Evolutionary conservation across 768 basidiomycete species (phyloP), one percentile per base, ranked within the genome.

Genomic region (Clitopilus hobsonii): DNA sequence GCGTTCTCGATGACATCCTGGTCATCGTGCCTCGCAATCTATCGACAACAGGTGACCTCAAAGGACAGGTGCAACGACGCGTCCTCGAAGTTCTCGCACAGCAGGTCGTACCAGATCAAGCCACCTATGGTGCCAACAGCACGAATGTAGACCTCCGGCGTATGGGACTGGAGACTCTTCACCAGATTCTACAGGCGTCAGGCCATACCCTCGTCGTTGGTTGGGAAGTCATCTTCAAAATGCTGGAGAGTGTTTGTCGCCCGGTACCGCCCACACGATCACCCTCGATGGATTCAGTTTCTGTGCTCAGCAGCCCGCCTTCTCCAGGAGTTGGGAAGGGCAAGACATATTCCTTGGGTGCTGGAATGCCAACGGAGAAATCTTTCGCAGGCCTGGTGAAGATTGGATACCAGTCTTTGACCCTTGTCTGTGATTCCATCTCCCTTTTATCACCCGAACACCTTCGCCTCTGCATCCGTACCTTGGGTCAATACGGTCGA

Each of bases 211-310:
- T 99, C 1, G 82, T 94, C 6, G 83, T 89, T 13, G 96, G 97
- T 0, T 99, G 96, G 96, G 87, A 89, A 60, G 88, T 79, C 0
- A 93, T 98, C 60, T 98, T 98, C 67, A 83, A 87, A 59, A 94
- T 98, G 82, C 76, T 99, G 5, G 84, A 85, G 38, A 93, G 91
- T 56, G 91, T 97, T 8, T 98, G 94, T 68, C 81, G 80, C 49
- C 78, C 87, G 1, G 68, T 74, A 0, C 57, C 73, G 0, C 70
- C 71, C 3, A 50, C 62, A 18, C 68, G 70, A 24, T 65, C 72
- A n/a, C 56, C 58, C 3, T 71, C 74, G 3, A 60, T 68, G 38
- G 77, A 82, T 55, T 75, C 80, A 2, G 61, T 77, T 4, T 67
- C 75, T 1, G 52, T 69, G 2, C 54, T 74, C 36, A 73, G 71